Evolutionary conservation across 78 protist genomes (phyloP), one percentile per base, ranked within the genome.

Genomic region (Dictyostelium brefeldianum): DNA sequence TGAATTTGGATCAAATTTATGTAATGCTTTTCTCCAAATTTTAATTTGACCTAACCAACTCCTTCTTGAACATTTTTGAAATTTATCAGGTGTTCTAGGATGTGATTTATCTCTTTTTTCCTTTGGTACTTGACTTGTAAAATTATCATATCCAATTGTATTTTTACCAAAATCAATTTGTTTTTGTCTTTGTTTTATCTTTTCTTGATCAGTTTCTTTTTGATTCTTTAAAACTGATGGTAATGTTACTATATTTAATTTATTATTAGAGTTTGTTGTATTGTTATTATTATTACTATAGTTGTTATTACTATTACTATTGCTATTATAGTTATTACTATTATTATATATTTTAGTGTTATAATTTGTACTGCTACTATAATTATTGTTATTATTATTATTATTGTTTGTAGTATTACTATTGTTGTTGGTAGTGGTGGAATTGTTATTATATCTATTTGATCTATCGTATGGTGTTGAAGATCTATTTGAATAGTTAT

Each of bases 121-220:
- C 27, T 74, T 87, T 77, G 83, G 89, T 12, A 81, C 78, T 71
- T 27, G 15, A 0, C 57, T 47, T 6, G 67, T 46, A 67, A 79
- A 90, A 53, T 81, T 80, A 46, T 78, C 89, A 74, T 96, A 95
- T 6, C 98, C 97, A 57, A 89, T 75, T 11, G 98, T 96, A 81
- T 89, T 89, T 83, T 84, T 87, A 22, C 98, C 98, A 47, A 81
- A 92, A 65, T 95, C 96, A 79, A 96, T 83, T 54, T 96, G 97
- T 74, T 96, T 96, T 74, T 94, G 97, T 74, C 98, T 91, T 25
- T 82, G 29, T 50, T 85, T 69, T 56, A 96, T 56, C 54, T 92
- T 82, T 48, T 47, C 67, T 57, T 70, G 91, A 54, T 96, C 96
- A 46, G 54, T 77, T 65, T 96, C 98, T 46, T 74, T 82, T 87